Percentiles rank a stretch among this genome's conserved stretches.
phyloP scores from a whole-genome alignment of 495 filamentous ascomycete genomes.

The Lasiosphaeria ovina region DNA sequence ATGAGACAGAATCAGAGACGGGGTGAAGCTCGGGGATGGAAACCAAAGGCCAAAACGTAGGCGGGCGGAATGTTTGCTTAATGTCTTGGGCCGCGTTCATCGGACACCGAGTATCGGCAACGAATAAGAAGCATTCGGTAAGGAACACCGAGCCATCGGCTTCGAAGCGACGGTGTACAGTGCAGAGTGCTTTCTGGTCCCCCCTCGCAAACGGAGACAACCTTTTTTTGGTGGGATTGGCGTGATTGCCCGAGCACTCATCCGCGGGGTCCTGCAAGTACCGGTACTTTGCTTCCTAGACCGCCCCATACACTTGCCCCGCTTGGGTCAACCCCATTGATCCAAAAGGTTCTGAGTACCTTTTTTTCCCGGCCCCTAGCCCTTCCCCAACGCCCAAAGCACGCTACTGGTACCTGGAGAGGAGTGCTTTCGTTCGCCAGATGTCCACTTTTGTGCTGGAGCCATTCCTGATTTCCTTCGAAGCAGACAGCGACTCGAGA shows the following conservation, averaged over 20 bases:
- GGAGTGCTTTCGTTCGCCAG: slow-evolving; percentile 9
- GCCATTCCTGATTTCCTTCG: not conserved
- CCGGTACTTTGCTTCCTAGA: slow-evolving; percentile 31
- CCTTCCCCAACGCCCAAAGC: slow-evolving; percentile 21
- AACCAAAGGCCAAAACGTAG: too few relatives aligned
- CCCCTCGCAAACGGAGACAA: too few relatives aligned
- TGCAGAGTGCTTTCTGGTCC: too few relatives aligned
- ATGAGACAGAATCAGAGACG: too few relatives aligned
- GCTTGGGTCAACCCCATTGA: slow-evolving; percentile 26
- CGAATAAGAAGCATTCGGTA: too few relatives aligned
- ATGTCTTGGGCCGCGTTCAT: too few relatives aligned
- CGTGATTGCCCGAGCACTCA: slow-evolving; percentile 1
- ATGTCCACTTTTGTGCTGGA: slow-evolving; percentile 13
- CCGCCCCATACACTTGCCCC: slow-evolving; percentile 29
- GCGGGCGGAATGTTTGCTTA: too few relatives aligned
- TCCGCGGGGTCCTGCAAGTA: slow-evolving; percentile 23
- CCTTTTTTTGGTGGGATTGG: not conserved
- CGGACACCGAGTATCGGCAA: too few relatives aligned
- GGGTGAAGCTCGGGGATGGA: too few relatives aligned
- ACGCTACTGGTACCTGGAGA: not conserved
- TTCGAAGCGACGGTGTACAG: too few relatives aligned
- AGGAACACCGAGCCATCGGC: too few relatives aligned
- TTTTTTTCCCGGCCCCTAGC: slow-evolving; percentile 9
- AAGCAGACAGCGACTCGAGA: not conserved
- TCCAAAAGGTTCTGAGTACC: slow-evolving; percentile 30